Evolutionary conservation across 2,329 filamentous ascomycete genomes (phyloP), one percentile per base, ranked within the genome.

Genomic region (Ophiocordyceps camponoti-floridani): DNA sequence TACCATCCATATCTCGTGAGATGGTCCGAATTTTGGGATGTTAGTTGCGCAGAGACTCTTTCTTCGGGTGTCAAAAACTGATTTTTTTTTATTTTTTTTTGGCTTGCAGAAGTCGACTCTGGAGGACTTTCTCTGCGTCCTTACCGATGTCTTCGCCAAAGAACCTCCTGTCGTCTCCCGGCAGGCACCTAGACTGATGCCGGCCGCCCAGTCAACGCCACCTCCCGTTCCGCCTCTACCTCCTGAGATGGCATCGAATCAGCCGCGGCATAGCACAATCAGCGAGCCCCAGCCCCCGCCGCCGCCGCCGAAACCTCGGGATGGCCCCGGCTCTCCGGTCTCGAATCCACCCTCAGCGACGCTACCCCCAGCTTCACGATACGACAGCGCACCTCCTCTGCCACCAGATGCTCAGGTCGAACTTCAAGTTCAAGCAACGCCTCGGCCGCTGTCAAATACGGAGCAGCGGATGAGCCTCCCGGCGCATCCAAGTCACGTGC

Each of bases 1-100:
- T 98, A 96, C 59, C 91, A 98, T 59, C 91, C 91, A 35, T 98
- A 96, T 60, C 68, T 98, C 42, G 84, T 86, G 30, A 80, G 86
- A 49, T 98, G 91, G 91, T 68, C 73, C 30, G 79, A 85, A 51
- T 89, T 84, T 53, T 91, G 84, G 83, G 85, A 94, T 75, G 85
- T 93, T 62, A 67, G 83, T 48, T 38, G 4, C 6, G n/a, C 9
- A 3, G 4, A 7, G 14, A 19, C 10, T 10, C 40, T 4, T 18
- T 30, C 23, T 23, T 23, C 23, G 5, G 23, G 5, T 30, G 4
- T 12, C 28, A 12, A 30, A 30, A 30, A 12, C 28, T 18, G 8
- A 19, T 16, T 18, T 8, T 18, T 5, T 3, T 18, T 5, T 10
- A 19, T 16, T 18, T 8, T 18, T 5, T 3, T 18, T 5, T 10